Conservation (phyloP, 768 basidiomycete genomes). For the Pholiota molesta region DNA sequence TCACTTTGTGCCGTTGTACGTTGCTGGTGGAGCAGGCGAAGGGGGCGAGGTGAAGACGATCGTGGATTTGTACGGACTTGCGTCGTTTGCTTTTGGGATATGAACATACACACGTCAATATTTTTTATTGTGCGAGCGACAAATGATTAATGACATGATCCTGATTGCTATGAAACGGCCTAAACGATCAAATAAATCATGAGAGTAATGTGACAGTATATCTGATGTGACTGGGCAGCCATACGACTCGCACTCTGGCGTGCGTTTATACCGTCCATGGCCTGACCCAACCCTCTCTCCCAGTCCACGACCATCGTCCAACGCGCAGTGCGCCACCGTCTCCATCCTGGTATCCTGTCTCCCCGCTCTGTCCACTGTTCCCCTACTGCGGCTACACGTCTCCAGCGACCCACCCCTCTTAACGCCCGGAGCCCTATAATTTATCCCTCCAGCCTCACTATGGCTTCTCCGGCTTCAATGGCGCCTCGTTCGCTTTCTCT, state of each 20-base stretch:
- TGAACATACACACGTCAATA: conserved; percentile 21
- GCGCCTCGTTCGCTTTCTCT: conserved; percentile 37
- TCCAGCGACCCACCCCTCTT: neutral
- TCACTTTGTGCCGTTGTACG: conserved; percentile 80
- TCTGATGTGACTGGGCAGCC: conserved; percentile 14
- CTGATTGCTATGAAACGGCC: conserved; percentile 15
- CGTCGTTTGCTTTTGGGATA: conserved; percentile 69
- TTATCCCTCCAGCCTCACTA: conserved; percentile 16
- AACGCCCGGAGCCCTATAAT: conserved; percentile 11
- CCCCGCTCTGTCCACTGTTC: too few species aligned
- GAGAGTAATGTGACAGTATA: conserved; percentile 16
- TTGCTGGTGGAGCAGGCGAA: conserved; percentile 75
- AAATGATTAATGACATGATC: conserved; percentile 6
- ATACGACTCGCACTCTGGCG: neutral
- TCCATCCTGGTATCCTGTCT: neutral
- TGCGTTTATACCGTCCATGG: conserved; percentile 5
- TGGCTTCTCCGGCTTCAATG: conserved; percentile 25
- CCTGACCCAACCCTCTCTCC: conserved; percentile 2
- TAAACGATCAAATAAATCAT: neutral
- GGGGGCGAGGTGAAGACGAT: conserved; percentile 52
- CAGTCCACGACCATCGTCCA: conserved; percentile 5
- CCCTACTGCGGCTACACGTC: too few species aligned
- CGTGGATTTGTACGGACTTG: conserved; percentile 55
- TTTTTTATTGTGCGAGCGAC: conserved; percentile 2
- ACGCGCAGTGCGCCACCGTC: conserved; percentile 12